These are phyloP conservation scores for Berkeleyomyces basicola DNA, from an alignment of 2,329 filamentous ascomycete genomes.

Conservation along the genomic window DNA sequence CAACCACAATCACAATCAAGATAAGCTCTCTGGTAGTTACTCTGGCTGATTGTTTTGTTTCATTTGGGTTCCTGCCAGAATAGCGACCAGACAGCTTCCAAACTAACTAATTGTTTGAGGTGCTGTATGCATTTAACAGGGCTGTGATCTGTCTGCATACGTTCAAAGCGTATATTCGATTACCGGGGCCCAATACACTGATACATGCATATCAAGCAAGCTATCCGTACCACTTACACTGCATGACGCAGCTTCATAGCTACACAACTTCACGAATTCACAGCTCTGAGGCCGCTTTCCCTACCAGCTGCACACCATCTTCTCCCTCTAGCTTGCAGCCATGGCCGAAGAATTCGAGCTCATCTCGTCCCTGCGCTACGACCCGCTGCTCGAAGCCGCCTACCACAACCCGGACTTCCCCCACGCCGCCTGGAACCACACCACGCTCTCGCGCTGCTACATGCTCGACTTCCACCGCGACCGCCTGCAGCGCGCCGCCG, in stretches of 20 bases:
- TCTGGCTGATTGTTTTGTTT: background rate
- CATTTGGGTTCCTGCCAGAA: background rate
- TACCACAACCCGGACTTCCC: conserved; percentile 23
- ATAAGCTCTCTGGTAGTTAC: background rate
- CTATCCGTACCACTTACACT: background rate
- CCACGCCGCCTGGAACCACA: conserved; percentile 36
- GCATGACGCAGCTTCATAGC: background rate
- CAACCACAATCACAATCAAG: background rate
- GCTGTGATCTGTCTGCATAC: background rate
- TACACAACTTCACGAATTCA: background rate
- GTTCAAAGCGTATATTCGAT: background rate
- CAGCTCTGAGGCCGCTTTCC: background rate
- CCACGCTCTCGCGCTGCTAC: conserved; percentile 47
- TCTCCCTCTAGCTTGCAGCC: background rate
- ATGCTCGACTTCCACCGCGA: conserved; percentile 66
- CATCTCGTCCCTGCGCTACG: conserved; percentile 58
- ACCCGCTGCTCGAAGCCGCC: conserved; percentile 36
- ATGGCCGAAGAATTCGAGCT: conserved; percentile 38
- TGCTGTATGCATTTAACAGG: background rate
- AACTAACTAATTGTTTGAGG: background rate
- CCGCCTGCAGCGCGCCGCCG: conserved; percentile 51
- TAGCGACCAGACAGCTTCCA: background rate
- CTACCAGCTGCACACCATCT: background rate
- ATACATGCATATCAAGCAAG: background rate
- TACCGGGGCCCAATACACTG: background rate